Evolutionary conservation across 164 flowering plant species (phyloP).

Genomic region (Macadamia tetraphylla): DNA sequence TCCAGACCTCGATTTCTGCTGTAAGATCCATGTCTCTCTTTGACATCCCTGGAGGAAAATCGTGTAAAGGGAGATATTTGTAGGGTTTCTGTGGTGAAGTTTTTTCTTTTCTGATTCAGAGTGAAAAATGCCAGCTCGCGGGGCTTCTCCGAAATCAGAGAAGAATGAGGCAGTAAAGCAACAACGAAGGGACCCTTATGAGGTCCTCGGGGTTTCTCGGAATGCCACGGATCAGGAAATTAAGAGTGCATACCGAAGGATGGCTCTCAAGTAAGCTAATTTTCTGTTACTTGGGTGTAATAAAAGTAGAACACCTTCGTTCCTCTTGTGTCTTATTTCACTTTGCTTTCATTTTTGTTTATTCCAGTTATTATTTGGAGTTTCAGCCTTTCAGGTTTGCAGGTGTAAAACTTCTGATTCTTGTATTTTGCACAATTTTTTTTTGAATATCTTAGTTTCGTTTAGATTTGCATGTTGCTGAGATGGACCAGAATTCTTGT

Average conservation of each 20-base stretch:
- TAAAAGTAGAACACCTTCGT: not conserved
- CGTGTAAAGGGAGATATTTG: constrained; percentile 1
- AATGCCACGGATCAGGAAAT: constrained; percentile 84
- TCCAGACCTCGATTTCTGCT: not conserved
- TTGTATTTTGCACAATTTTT: not conserved
- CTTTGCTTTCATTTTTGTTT: not conserved
- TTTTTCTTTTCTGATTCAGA: not conserved
- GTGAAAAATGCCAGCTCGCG: constrained; percentile 46
- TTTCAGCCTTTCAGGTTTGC: not conserved
- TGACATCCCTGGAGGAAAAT: not conserved
- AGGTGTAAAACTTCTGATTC: not conserved
- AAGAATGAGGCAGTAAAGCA: constrained; percentile 37
- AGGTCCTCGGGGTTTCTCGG: constrained; percentile 68
- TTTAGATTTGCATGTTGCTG: not conserved
- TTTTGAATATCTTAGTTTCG: not conserved
- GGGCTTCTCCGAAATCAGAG: constrained; percentile 44
- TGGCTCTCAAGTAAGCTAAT: constrained; percentile 75
- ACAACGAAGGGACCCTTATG: constrained; percentile 74
- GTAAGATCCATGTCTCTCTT: constrained; percentile 3
- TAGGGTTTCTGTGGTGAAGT: constrained; percentile 15
- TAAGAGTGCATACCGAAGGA: constrained; percentile 76
- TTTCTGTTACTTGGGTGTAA: not conserved
- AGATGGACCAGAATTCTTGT: not conserved
- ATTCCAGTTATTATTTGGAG: not conserved
- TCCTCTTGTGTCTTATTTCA: not conserved